phyloP scores from a whole-genome alignment of 306 rosid species.

The Trifolium fragiferum region DNA sequence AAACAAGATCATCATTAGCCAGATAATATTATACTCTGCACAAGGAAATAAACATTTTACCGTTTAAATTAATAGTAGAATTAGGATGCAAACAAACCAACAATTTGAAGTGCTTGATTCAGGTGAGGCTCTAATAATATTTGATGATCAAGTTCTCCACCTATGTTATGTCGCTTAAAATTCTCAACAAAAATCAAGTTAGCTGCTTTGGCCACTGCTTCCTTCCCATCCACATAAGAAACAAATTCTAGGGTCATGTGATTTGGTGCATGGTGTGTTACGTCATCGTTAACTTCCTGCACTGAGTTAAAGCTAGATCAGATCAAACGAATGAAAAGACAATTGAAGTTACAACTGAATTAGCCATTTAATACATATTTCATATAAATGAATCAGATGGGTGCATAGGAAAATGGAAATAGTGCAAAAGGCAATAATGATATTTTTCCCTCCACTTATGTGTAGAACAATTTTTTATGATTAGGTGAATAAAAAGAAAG shows the following conservation, averaged over 20 bases:
- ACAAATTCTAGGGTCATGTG: slow-evolving; percentile 67
- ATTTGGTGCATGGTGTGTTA: slow-evolving; percentile 41
- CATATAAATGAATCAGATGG: slow-evolving; percentile 1
- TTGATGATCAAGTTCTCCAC: slow-evolving; percentile 49
- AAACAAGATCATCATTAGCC: slow-evolving; percentile 22
- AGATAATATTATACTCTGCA: slow-evolving; percentile 27
- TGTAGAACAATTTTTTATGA: too few relatives aligned
- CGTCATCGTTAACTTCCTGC: slow-evolving; percentile 61
- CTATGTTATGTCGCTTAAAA: slow-evolving; percentile 48
- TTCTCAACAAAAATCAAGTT: slow-evolving; percentile 66
- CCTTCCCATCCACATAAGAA: slow-evolving; percentile 78
- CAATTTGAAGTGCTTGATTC: slow-evolving; percentile 68
- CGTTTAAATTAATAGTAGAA: slow-evolving; percentile 35
- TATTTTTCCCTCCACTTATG: too few relatives aligned
- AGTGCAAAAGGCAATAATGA: too few relatives aligned
- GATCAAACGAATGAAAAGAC: slow-evolving; percentile 32
- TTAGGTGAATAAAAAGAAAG: too few relatives aligned
- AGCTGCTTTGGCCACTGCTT: slow-evolving; percentile 78
- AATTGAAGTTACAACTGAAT: slow-evolving; percentile 7
- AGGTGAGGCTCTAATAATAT: slow-evolving; percentile 61
- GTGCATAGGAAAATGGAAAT: slow-evolving; percentile 15
- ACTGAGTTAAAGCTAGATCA: slow-evolving; percentile 41
- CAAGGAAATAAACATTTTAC: slow-evolving; percentile 33
- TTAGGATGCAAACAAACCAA: slow-evolving; percentile 64
- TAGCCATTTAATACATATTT: slow-evolving; percentile 28